These are phyloP conservation scores for Zizania latifolia DNA, from an alignment of 176 grass and related monocot genomes.

Conservation along the genomic window DNA sequence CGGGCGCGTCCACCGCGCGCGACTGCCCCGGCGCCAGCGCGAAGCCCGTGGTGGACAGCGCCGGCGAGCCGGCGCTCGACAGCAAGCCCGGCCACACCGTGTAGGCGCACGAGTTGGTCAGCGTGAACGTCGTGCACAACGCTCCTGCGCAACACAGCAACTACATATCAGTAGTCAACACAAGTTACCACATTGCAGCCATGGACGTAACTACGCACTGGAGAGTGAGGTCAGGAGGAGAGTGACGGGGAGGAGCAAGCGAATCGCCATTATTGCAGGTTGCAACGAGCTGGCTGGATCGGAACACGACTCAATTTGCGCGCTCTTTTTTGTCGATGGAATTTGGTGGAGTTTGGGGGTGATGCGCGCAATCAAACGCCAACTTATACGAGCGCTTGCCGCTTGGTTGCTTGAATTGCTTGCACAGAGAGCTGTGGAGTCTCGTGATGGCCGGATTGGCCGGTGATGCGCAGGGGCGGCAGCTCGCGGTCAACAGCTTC, in stretches of 20 bases:
- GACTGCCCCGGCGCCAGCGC: constrained; percentile 45
- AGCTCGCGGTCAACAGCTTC: too few relatives aligned
- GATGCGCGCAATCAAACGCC: too few relatives aligned
- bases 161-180: background rate
- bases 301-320: too few relatives aligned
- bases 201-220: background rate
- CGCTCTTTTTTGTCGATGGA: background rate
- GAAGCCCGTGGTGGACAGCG: constrained; percentile 52
- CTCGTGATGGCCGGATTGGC: too few relatives aligned
- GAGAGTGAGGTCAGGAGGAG: background rate
- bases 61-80: constrained; percentile 44
- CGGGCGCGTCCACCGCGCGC: constrained; percentile 25
- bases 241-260: background rate
- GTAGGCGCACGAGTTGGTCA: constrained; percentile 60
- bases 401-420: too few relatives aligned
- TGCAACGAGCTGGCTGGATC: background rate
- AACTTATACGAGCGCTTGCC: too few relatives aligned
- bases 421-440: too few relatives aligned
- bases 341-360: background rate
- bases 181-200: background rate
- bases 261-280: background rate
- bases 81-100: constrained; percentile 62
- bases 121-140: constrained; percentile 44
- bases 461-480: too few relatives aligned
- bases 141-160: background rate